Base-by-base conservation (phyloP, 495 filamentous ascomycete genomes). In the Viridothelium virens region DNA sequence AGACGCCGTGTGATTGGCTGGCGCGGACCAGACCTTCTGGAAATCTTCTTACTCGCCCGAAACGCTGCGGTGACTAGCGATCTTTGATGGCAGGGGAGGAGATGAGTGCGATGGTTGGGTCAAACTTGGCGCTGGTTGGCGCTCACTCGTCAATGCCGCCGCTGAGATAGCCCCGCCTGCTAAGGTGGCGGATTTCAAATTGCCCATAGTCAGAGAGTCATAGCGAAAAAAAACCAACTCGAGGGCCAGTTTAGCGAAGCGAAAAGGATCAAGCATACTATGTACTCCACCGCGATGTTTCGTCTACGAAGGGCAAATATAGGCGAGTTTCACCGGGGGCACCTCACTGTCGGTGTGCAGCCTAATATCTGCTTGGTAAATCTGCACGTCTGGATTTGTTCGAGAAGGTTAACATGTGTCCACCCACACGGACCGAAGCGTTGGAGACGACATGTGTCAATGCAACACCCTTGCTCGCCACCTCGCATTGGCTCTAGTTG, bases 381-480 rank as follows among this genome's bases (percentile, higher is more conserved):
- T 34, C 31, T 36, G 3, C 0, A 34, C 7, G 11, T 31, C 18
- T 9, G 7, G 31, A 34, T 59, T 59, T 11, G 18, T 59, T 59
- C 53, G 53, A 59, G 53, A 59, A 59, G 48, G 31, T 31, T 1
- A 59, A 36, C 53, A 10, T 3, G 11, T 18, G 1, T 36, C 31
- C 53, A 59, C 53, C 53, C 11, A 59, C 25, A 6, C 53, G 53
- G 53, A 34, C 53, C 53, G 53, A 59, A 59, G 53, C 53, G 53
- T 31, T 59, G 53, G 53, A 59, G 53, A 59, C 53, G 53, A 59
- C n/a, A 59, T 59, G 48, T 53, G 53, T 59, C 53, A 59, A 59
- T 34, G 53, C 53, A 59, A 36, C 14, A 59, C 36, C 53, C 53
- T 59, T 59, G 53, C 53, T 34, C 31, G 31, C 53, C 25, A 25